Percentiles rank a stretch among this genome's conserved stretches.
phyloP scores from a whole-genome alignment of 2,329 filamentous ascomycete species.

The Chrysosphaeria jannelii region DNA sequence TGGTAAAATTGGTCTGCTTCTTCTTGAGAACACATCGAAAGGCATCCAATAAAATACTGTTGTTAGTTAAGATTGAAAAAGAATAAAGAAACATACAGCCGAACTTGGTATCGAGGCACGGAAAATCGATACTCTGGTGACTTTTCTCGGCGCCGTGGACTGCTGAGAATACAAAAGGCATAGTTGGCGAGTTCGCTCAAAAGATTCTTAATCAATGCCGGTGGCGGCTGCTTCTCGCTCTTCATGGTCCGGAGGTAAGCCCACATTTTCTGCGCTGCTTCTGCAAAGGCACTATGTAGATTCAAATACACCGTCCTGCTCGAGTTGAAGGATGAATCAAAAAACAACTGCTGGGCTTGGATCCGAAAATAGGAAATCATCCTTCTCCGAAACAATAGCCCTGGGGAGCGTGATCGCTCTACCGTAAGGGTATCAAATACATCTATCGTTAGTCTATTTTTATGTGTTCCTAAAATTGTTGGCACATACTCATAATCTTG shows the following conservation, averaged over 20 bases:
- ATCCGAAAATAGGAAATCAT: constrained; percentile 50
- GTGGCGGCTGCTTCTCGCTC: constrained; percentile 20
- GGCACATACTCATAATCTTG: too few relatives aligned
- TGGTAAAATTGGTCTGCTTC: too few relatives aligned
- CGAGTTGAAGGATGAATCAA: constrained; percentile 54
- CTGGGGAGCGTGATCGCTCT: constrained; percentile 40
- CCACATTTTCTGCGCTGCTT: constrained; percentile 50
- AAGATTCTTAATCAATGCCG: constrained; percentile 30
- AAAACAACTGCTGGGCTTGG: constrained; percentile 59
- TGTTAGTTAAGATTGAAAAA: too few relatives aligned
- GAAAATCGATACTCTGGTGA: constrained; percentile 25
- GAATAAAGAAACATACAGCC: not conserved
- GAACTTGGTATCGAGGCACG: constrained; percentile 26
- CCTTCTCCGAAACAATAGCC: constrained; percentile 54
- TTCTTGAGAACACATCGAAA: too few relatives aligned
- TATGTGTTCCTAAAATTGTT: too few relatives aligned
- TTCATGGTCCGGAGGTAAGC: constrained; percentile 29
- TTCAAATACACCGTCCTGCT: constrained; percentile 38
- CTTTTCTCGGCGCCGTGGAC: too few relatives aligned
- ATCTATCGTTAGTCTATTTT: constrained; percentile 12
- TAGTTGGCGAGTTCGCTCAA: constrained; percentile 34
- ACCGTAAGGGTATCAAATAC: constrained; percentile 50
- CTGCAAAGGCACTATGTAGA: constrained; percentile 40
- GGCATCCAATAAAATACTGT: too few relatives aligned
- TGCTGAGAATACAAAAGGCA: constrained; percentile 31